Base-by-base conservation (phyloP, 1,284 basidiomycete genomes). In the Leccinum fuscescens region DNA sequence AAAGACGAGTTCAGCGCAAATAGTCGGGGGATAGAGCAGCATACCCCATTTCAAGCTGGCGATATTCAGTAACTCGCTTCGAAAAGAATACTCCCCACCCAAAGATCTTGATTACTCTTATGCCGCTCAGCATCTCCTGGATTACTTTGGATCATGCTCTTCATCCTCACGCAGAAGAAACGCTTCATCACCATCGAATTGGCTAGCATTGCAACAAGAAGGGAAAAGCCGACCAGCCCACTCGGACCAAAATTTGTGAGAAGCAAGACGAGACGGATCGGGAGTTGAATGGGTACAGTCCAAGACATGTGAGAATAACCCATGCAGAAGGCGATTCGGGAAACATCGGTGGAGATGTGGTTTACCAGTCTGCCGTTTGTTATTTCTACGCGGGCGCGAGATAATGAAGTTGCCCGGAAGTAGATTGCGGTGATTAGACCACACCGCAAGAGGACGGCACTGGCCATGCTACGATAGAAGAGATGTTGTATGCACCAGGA, bases 101-200 rank as follows among this genome's bases (percentile, higher is more conserved):
- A 29, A 29, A 29, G 27, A 29, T 1, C 27, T 29, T 97, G 80
- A 96, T 91, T 57, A 96, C 83, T 66, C 91, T 88, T 83, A 96
- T 94, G 0, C 92, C 92, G 17, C 88, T 86, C 2, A 96, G 75
- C 3, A 96, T 79, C 67, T 95, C 93, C 71, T 93, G 91, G 6
- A 95, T 80, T 3, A 94, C 75, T 67, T 92, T 92, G 5, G 90
- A 88, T 72, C 92, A 97, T 96, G 48, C 88, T 87, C 69, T 89
- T 89, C 61, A 82, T 80, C 15, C 95, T 84, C 52, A 90, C 71
- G 2, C 70, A 74, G 70, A 96, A 93, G 55, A 96, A 80, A 14
- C 77, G 77, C 72, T 87, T 90, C 88, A 97, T 92, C 48, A 86
- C 82, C 58, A 77, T 69, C 0, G 9, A 4, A 29, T 29, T 29